Conservation (phyloP, 345 rosid species). For the Durio zibethinus region DNA sequence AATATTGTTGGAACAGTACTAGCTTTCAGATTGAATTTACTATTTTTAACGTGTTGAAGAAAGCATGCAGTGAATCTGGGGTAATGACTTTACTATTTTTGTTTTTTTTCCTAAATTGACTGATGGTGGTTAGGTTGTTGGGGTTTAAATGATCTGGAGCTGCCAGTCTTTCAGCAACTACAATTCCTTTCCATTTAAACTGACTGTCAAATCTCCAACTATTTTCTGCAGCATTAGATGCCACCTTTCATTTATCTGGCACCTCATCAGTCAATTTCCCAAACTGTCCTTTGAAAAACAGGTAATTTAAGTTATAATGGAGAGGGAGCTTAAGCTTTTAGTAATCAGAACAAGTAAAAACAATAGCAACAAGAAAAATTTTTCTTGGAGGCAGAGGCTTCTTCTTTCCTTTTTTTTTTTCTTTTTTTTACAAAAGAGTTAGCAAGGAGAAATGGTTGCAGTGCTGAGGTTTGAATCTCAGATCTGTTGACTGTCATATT, state of each 20-base stretch:
- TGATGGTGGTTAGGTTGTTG: background rate
- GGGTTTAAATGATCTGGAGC: conserved; percentile 1
- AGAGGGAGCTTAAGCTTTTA: background rate
- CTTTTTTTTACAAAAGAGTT: too few species aligned
- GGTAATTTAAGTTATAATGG: background rate
- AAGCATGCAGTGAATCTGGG: too few species aligned
- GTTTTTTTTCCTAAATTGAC: background rate
- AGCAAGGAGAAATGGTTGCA: too few species aligned
- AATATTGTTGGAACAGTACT: too few species aligned
- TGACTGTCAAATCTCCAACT: conserved; percentile 19
- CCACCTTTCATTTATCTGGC: background rate
- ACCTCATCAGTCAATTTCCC: background rate
- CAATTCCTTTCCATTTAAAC: conserved; percentile 17
- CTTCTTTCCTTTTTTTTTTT: too few species aligned
- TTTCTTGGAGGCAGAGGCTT: background rate
- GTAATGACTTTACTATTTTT: too few species aligned
- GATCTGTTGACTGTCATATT: too few species aligned
- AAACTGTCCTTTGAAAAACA: background rate
- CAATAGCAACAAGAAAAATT: background rate
- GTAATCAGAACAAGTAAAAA: background rate
- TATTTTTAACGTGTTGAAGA: too few species aligned
- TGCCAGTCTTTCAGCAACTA: conserved; percentile 33
- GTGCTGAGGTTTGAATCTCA: too few species aligned
- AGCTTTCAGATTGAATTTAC: too few species aligned
- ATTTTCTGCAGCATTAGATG: background rate